Base-by-base conservation (phyloP, 2,329 filamentous ascomycete species). In the Clarireedia hainanense region DNA sequence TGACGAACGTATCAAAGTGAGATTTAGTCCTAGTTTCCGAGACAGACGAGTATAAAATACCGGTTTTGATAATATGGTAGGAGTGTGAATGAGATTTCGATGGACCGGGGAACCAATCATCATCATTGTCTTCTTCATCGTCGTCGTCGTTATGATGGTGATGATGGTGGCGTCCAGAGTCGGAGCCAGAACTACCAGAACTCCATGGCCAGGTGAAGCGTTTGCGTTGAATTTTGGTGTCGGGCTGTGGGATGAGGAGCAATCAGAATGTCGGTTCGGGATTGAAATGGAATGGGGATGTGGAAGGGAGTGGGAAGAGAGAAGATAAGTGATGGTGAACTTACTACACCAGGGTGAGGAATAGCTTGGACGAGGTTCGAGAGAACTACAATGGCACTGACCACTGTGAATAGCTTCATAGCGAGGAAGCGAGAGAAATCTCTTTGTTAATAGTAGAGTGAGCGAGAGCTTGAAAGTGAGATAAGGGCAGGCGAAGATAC, bases 341-440 rank as follows among this genome's bases (percentile, higher is more conserved):
- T 14, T 24, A 34, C 9, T 36, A 34, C 50, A 24, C 30, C 14
- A 6, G 27, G 40, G 26, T 56, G 55, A 15, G 52, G 55, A 42
- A 49, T 15, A 1, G 58, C 55, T 30, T 52, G 30, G 4, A 47
- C 56, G 30, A 58, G n/a, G 47, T 43, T 60, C 4, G 51, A 57
- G 7, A 61, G 34, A 2, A 63, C 37, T 36, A 54, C 47, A 2
- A 52, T 50, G 2, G 56, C 55, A 42, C 52, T 34, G 10, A 62
- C 30, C 1, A 62, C 24, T 39, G 43, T 34, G 17, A 57, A 37
- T 43, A 61, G 47, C 17, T 60, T 60, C 61, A 63, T 64, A 5
- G 14, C 61, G 55, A 53, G 9, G 12, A 30, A 9, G 2, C 3
- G 30, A 34, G 2, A 12, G 2, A 12, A 34, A 12, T 14, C 30